phyloP scores from a whole-genome alignment of 2,329 filamentous ascomycete species.

The Nothophoma quercina region DNA sequence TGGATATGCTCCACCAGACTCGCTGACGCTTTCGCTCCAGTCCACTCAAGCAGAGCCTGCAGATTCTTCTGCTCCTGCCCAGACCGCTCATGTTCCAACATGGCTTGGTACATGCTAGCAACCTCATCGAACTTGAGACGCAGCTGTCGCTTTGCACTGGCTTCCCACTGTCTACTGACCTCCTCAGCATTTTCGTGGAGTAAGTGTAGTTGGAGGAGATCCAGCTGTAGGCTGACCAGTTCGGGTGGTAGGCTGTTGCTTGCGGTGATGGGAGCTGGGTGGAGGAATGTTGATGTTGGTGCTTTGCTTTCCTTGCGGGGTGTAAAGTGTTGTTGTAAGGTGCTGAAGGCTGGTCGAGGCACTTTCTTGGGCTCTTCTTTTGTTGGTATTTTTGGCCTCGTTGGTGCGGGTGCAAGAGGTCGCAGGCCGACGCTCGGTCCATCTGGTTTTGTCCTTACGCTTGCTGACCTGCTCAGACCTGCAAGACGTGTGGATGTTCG shows the following conservation, averaged over 20 bases:
- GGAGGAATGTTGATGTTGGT: constrained; percentile 45
- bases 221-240: constrained; percentile 43
- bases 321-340: constrained; percentile 51
- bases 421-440: constrained; percentile 14
- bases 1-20: constrained; percentile 47
- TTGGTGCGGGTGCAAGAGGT: constrained; percentile 12
- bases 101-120: constrained; percentile 42
- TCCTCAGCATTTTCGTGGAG: constrained; percentile 39
- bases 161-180: constrained; percentile 40
- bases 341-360: constrained; percentile 46
- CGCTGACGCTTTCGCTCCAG: constrained; percentile 30
- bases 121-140: constrained; percentile 48
- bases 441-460: constrained; percentile 31
- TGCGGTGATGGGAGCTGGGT: constrained; percentile 36
- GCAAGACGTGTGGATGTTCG: constrained; percentile 34
- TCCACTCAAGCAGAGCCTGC: constrained; percentile 47
- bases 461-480: constrained; percentile 36
- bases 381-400: constrained; percentile 25
- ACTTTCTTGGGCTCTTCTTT: constrained; percentile 36
- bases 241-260: constrained; percentile 38
- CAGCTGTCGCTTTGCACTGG: constrained; percentile 41
- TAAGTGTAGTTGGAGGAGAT: constrained; percentile 50
- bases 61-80: constrained; percentile 48
- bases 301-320: constrained; percentile 48
- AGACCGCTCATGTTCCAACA: constrained; percentile 48